Percentiles rank a stretch among this genome's conserved stretches.
These are phyloP conservation scores for Hymenochaete sp. DNA, from an alignment of 1,284 basidiomycete genomes.

Conservation along the genomic window DNA sequence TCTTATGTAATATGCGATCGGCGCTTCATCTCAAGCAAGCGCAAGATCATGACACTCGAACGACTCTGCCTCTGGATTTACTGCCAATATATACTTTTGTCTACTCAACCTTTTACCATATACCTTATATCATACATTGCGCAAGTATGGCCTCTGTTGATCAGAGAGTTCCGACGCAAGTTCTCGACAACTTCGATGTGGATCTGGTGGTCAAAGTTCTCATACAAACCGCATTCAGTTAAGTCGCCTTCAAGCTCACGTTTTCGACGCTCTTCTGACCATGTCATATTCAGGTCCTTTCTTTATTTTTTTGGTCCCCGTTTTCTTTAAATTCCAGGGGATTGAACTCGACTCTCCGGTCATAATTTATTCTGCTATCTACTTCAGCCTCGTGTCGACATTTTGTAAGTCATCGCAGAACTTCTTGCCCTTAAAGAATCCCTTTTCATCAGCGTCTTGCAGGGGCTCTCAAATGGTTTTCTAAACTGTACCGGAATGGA, in stretches of 20 bases:
- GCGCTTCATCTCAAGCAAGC: neutral
- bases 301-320: conserved; percentile 68
- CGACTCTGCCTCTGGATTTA: conserved; percentile 6
- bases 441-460: conserved; percentile 11
- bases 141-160: conserved; percentile 11
- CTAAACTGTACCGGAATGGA: conserved; percentile 66
- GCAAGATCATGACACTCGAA: conserved; percentile 1
- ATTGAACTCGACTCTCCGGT: conserved; percentile 41
- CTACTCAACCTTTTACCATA: neutral
- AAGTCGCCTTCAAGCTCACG: conserved; percentile 24
- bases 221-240: conserved; percentile 68
- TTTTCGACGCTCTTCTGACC: conserved; percentile 13
- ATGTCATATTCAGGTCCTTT: conserved; percentile 52
- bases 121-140: too few species aligned
- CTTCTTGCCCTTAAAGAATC: neutral
- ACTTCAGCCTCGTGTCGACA: conserved; percentile 45
- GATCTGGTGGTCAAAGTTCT: conserved; percentile 73
- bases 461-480: conserved; percentile 67
- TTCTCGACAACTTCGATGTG: conserved; percentile 37
- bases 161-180: conserved; percentile 12
- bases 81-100: neutral
- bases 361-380: conserved; percentile 42
- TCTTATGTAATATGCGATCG: neutral
- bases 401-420: conserved; percentile 52
- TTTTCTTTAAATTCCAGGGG: conserved; percentile 69